Base-by-base conservation (phyloP, 768 basidiomycete genomes). In the Lactarius evosmus region DNA sequence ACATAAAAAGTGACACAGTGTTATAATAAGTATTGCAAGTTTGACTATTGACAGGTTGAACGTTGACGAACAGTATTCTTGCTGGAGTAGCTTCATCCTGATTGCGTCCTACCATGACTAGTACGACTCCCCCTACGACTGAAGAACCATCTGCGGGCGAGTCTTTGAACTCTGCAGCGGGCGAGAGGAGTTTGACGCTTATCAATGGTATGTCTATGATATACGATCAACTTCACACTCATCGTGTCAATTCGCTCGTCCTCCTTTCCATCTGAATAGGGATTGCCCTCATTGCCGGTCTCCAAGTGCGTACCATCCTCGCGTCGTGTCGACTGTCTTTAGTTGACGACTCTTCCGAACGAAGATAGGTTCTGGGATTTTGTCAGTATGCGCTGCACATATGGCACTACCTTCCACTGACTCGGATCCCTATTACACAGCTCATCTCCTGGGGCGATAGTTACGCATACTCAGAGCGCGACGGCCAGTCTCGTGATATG, bases 291-390 rank as follows among this genome's bases (percentile, higher is more conserved):
- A 61, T 61, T 16, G 51, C 53, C 29, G 36, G 60, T 17, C 60
- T 61, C 29, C 60, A 61, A 34, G 60, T 61, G 14, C 32, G 52
- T 41, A 16, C 6, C 53, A 34, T 36, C 12, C 16, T 5, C 33
- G 27, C 17, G 8, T 51, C 12, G 6, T 19, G 6, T 50, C 7
- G 14, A 30, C 27, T 11, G 3, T 29, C 16, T 51, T 30, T 9
- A 16, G 55, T 5, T 29, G 14, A 17, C 11, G 14, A 17, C 8
- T 12, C 2, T 27, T 33, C 14, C 25, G 36, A 19, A 29, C 16
- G 32, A 53, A 61, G 60, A 61, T 61, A 41, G 60, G 60, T 38
- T 61, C 60, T 5, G 60, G 60, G 30, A 61, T 61, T 30, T 61
- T 61, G 60, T 61, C 19, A 61, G 60, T 51, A 30, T 17, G 17